phyloP scores from a whole-genome alignment of 176 grass and related monocot species.

The Avena eriantha region DNA sequence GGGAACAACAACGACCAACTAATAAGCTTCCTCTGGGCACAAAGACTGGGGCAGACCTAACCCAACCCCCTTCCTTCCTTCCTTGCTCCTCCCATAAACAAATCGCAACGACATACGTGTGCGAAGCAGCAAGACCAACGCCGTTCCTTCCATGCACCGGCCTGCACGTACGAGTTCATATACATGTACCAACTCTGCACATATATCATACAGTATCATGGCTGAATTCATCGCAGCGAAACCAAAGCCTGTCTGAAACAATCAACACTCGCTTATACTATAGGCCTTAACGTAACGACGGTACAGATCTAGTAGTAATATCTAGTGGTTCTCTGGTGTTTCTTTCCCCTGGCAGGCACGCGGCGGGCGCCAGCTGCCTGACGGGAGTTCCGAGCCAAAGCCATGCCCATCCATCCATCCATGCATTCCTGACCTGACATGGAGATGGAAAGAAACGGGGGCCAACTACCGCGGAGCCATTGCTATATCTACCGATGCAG shows the following conservation, averaged over 20 bases:
- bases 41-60: background rate
- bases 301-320: background rate
- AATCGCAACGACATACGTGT: background rate
- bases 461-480: constrained; percentile 8
- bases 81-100: background rate
- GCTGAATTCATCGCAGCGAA: background rate
- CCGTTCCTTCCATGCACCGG: background rate
- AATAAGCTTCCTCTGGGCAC: constrained; percentile 22
- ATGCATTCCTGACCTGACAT: background rate
- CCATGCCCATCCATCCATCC: background rate
- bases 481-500: background rate
- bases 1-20: constrained; percentile 35
- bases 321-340: background rate
- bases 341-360: background rate
- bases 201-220: background rate
- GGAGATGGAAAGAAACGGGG: background rate
- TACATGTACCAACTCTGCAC: no score
- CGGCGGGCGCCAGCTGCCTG: background rate
- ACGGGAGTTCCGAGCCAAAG: background rate
- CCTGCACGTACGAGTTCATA: background rate
- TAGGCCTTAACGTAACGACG: no score
- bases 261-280: background rate
- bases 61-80: background rate
- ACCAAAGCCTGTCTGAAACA: background rate
- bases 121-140: background rate